A percentile compares a stretch with the other conserved stretches of the same genome.
Conservation (phyloP, 2,329 filamentous ascomycete genomes). For the Fusarium odoratissimum region DNA sequence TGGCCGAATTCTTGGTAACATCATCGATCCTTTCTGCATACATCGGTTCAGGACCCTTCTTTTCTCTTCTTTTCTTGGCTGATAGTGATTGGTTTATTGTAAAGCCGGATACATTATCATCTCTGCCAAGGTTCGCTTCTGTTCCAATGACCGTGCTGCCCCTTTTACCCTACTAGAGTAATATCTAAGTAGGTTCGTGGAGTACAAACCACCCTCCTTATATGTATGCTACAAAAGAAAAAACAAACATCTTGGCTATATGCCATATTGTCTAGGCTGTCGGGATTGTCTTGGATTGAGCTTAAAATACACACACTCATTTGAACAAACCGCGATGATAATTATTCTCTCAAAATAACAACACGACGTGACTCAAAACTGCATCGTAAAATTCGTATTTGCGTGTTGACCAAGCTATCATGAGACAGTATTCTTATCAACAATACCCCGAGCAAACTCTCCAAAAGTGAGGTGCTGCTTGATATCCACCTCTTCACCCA, state of each 20-base stretch:
- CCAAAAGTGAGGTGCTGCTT: constrained; percentile 77
- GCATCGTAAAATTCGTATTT: not conserved
- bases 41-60: not conserved
- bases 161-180: not conserved
- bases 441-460: constrained; percentile 74
- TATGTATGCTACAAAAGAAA: not conserved
- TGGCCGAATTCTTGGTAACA: not conserved
- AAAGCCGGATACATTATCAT: not conserved
- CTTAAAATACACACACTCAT: not conserved
- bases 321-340: not conserved
- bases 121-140: not conserved
- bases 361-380: not conserved
- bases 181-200: not conserved
- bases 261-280: not conserved
- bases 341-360: no score
- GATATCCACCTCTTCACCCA: constrained; percentile 81
- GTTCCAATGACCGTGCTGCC: not conserved
- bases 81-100: not conserved
- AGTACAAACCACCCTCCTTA: constrained; percentile 3
- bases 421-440: constrained; percentile 68
- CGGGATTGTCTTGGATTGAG: not conserved
- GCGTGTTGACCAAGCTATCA: constrained; percentile 3
- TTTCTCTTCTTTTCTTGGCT: not conserved
- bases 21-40: not conserved
- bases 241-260: not conserved